These are phyloP conservation scores for Tetracladium marchalianum DNA, from an alignment of 495 filamentous ascomycete species.

Conservation along the genomic window DNA sequence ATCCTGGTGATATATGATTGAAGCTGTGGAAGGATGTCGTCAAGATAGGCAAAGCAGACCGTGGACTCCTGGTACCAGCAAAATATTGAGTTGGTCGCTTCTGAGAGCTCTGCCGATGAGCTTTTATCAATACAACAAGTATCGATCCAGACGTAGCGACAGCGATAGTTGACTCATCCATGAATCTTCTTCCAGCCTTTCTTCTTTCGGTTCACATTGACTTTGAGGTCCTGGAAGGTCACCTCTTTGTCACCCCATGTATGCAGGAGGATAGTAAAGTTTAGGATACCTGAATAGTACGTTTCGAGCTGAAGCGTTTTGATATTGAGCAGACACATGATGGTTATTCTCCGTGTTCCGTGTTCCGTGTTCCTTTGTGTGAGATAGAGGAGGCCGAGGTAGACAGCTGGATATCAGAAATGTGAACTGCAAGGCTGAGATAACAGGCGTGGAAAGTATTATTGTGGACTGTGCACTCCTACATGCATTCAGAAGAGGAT, in stretches of 20 bases:
- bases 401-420: too few relatives aligned
- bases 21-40: slow-evolving; percentile 19
- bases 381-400: too few relatives aligned
- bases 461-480: too few relatives aligned
- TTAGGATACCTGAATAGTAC: slow-evolving; percentile 23
- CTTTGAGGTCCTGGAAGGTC: slow-evolving; percentile 25
- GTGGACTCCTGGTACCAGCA: slow-evolving; percentile 24
- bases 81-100: slow-evolving; percentile 33
- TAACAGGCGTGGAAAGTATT: too few relatives aligned
- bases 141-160: slow-evolving; percentile 28
- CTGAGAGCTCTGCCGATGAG: slow-evolving; percentile 29
- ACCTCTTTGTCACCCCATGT: slow-evolving; percentile 34
- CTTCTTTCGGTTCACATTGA: slow-evolving; percentile 1
- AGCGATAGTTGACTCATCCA: slow-evolving; percentile 7
- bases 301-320: slow-evolving; percentile 26
- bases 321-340: slow-evolving; percentile 35
- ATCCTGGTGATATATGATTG: background rate
- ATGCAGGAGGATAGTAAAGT: slow-evolving; percentile 36
- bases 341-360: background rate
- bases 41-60: slow-evolving; percentile 30
- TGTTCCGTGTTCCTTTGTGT: background rate
- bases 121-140: slow-evolving; percentile 34
- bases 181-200: slow-evolving; percentile 23
- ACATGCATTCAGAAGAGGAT: too few relatives aligned
- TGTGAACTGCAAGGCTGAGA: too few relatives aligned